These are phyloP conservation scores for Emergomyces orientalis DNA, from an alignment of 2,329 filamentous ascomycete species.

Conservation along the genomic window DNA sequence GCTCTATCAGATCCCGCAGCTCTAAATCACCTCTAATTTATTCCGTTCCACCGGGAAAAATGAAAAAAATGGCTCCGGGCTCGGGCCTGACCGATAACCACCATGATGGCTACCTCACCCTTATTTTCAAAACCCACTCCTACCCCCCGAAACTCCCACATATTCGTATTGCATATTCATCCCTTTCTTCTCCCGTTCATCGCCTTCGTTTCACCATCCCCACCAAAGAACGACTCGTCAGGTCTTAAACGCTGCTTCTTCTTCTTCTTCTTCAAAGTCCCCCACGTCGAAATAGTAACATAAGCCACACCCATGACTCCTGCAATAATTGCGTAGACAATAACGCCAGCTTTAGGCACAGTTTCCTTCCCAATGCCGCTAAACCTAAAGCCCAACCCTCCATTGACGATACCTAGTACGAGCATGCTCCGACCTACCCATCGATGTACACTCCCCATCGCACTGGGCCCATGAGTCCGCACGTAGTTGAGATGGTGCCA, in stretches of 20 bases:
- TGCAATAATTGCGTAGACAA: conserved; percentile 44
- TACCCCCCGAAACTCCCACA: too few species aligned
- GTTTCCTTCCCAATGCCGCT: conserved; percentile 33
- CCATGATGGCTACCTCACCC: too few species aligned
- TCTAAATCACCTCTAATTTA: too few species aligned
- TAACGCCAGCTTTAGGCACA: conserved; percentile 20
- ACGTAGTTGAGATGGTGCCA: conserved; percentile 46
- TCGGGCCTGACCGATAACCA: background rate
- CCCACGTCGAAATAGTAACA: conserved; percentile 18
- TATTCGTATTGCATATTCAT: background rate
- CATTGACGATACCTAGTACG: conserved; percentile 47
- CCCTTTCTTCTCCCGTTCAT: background rate
- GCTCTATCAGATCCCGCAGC: background rate
- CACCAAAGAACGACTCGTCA: background rate
- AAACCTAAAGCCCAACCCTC: conserved; percentile 45
- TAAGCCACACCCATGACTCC: conserved; percentile 41
- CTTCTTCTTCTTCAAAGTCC: background rate
- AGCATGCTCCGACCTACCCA: conserved; percentile 47
- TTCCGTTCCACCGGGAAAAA: background rate
- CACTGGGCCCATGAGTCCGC: conserved; percentile 36
- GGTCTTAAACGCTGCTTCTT: background rate
- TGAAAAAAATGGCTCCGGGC: background rate
- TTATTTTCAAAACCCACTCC: too few species aligned
- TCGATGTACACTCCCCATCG: conserved; percentile 40
- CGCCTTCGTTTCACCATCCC: background rate